Base-by-base conservation (phyloP, 305 asterid genomes). In the Withania somnifera region DNA sequence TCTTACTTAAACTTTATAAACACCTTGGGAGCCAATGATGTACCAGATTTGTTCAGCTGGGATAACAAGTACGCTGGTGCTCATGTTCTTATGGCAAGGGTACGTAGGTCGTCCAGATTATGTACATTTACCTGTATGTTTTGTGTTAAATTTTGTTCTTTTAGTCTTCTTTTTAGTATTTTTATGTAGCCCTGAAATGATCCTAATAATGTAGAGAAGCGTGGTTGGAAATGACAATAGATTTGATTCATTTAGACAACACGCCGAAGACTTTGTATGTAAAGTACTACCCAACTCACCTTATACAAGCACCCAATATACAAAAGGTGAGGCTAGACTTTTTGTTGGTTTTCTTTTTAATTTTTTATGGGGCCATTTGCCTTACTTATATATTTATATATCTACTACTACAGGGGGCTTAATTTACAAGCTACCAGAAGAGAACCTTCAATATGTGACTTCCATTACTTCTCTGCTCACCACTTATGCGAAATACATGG, bases 31-130 rank as follows among this genome's bases (percentile, higher is more conserved):
- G 97, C 89, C 1, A 87, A 82, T 56, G 93, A 88, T 14, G 91
- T 81, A 17, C 60, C 97, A 0, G 97, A 93, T 77, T 84, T 91
- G 53, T 95, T 95, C 80, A 94, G 98, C 82, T 95, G 99, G 99
- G 99, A 95, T 78, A 89, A 95, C 88, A 95, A 95, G 60, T 92
- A 84, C 54, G 97, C 99, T 1, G 99, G 99, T 26, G 99, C 99
- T 53, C 91, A 85, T 51, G 92, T 95, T 61, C 95, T 95, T 77
- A 89, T 95, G 17, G 89, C 98, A 45, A 89, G 97, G 89, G 99
- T 93, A 83, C 60, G 20, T 58, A 36, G 10, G 32, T 30, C 11
- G 13, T 6, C 11, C 53, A 22, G 11, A 42, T 61, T 61, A 26
- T 26, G n/a, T 28, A 61, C 11, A 61, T 14, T 30, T 3, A 63